These are phyloP conservation scores for Leccinum truebloodii DNA, from an alignment of 768 basidiomycete genomes.

Conservation along the genomic window DNA sequence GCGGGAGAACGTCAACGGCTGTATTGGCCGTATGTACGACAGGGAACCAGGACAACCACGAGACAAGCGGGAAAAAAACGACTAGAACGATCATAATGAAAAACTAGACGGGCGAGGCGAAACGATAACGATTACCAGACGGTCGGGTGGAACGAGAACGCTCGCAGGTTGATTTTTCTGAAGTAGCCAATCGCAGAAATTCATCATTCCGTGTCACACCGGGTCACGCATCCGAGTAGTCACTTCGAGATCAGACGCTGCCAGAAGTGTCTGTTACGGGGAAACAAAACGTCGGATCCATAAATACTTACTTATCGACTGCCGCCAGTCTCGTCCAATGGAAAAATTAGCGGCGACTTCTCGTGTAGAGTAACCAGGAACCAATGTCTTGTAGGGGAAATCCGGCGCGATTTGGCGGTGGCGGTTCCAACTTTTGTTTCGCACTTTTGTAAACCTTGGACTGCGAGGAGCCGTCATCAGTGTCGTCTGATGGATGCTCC, in stretches of 20 bases:
- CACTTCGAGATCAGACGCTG: no score
- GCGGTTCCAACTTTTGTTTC: not conserved
- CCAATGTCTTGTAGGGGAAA: not conserved
- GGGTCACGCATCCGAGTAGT: not conserved
- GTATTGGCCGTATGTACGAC: no score
- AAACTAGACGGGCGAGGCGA: no score
- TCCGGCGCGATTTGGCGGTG: not conserved
- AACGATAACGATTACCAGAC: no score
- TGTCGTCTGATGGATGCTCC: not conserved
- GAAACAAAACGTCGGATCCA: not conserved
- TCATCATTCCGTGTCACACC: not conserved
- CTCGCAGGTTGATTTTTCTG: no score
- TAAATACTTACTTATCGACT: not conserved
- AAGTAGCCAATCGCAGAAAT: no score
- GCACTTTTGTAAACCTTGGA: conserved; percentile 3
- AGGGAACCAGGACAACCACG: no score
- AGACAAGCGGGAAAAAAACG: no score
- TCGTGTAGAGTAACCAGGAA: conserved; percentile 3
- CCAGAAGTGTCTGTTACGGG: not conserved
- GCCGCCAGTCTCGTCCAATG: conserved; percentile 10
- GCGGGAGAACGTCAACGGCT: no score
- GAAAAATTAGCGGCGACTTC: conserved; percentile 13
- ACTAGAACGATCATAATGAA: no score
- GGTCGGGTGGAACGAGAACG: no score
- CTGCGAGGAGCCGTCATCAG: not conserved